phyloP scores from a whole-genome alignment of 2,329 filamentous ascomycete genomes.

The Curvularia lunata region DNA sequence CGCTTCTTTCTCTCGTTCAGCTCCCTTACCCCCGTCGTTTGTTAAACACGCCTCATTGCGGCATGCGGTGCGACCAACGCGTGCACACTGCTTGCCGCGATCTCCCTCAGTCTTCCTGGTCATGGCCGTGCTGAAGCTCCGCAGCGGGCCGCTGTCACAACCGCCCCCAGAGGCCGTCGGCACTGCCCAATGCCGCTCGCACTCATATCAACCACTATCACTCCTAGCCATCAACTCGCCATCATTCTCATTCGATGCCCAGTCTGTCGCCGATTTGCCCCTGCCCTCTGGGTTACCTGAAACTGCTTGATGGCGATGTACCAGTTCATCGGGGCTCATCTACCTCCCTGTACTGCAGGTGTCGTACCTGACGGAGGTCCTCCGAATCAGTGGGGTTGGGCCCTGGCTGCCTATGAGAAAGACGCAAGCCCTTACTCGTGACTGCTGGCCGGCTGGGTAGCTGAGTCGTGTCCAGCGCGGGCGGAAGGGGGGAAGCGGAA shows the following conservation, averaged over 20 bases:
- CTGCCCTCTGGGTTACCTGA: slow-evolving; percentile 18
- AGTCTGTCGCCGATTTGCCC: slow-evolving; percentile 15
- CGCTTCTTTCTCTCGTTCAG: not conserved
- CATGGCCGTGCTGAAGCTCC: slow-evolving; percentile 1
- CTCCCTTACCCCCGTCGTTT: not conserved
- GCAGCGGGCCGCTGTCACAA: slow-evolving; percentile 14
- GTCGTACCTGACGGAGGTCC: slow-evolving; percentile 1
- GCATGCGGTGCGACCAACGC: not conserved
- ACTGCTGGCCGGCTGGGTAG: slow-evolving; percentile 5
- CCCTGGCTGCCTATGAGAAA: slow-evolving; percentile 2
- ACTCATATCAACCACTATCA: not conserved
- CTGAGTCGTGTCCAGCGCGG: slow-evolving; percentile 10
- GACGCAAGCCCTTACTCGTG: slow-evolving; percentile 3
- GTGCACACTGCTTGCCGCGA: not conserved
- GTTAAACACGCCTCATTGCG: not conserved
- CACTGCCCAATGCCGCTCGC: slow-evolving; percentile 6
- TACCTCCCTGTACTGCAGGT: not conserved
- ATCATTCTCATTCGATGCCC: slow-evolving; percentile 7
- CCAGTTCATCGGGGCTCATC: slow-evolving; percentile 13
- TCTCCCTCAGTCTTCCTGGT: not conserved
- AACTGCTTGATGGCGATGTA: slow-evolving; percentile 18
- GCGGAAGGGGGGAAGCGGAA: slow-evolving; percentile 13
- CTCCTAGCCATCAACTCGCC: not conserved
- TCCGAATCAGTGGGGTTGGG: slow-evolving; percentile 14
- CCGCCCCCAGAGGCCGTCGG: slow-evolving; percentile 6